A percentile compares a stretch with the other conserved stretches of the same genome.
Evolutionary conservation across 192 early-diverging fungal species (phyloP).

Genomic region (Coemansia sp.): DNA sequence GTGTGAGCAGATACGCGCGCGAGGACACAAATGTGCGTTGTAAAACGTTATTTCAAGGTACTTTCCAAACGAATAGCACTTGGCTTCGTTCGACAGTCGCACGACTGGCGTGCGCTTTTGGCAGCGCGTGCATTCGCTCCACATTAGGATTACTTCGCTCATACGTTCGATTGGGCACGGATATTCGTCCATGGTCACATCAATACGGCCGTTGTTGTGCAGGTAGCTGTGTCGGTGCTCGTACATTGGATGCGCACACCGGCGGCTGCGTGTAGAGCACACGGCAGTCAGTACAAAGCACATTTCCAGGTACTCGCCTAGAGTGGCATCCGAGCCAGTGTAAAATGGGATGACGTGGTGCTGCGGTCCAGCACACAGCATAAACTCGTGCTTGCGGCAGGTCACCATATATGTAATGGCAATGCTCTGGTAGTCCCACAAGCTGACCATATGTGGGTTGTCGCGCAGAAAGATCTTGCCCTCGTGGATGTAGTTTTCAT

Average conservation of each 20-base stretch:
- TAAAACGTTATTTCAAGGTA: conserved; percentile 93
- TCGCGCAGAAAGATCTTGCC: conserved; percentile 44
- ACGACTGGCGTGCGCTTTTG: conserved; percentile 65
- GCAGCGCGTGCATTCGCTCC: conserved; percentile 83
- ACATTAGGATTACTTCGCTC: conserved; percentile 84
- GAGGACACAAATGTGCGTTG: conserved; percentile 62
- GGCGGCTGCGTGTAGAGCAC: conserved; percentile 60
- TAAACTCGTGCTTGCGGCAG: conserved; percentile 44
- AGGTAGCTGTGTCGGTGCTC: conserved; percentile 86
- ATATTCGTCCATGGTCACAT: conserved; percentile 69
- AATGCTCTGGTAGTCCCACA: conserved; percentile 56
- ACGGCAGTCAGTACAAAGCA: conserved; percentile 65
- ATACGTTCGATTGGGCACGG: conserved; percentile 61
- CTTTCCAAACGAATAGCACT: conserved; percentile 97
- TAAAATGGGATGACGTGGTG: conserved; percentile 80
- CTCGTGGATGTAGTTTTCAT: conserved; percentile 45
- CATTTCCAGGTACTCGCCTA: conserved; percentile 86
- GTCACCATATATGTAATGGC: conserved; percentile 50
- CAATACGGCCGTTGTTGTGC: conserved; percentile 77
- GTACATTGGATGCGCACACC: conserved; percentile 76
- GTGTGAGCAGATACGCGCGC: conserved; percentile 77
- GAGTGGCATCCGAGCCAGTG: conserved; percentile 70
- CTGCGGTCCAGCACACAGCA: conserved; percentile 67
- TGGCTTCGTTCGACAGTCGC: conserved; percentile 81
- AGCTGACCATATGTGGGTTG: conserved; percentile 45